phyloP scores from a whole-genome alignment of 192 early-diverging fungal species.

The Coemansia sp. region DNA sequence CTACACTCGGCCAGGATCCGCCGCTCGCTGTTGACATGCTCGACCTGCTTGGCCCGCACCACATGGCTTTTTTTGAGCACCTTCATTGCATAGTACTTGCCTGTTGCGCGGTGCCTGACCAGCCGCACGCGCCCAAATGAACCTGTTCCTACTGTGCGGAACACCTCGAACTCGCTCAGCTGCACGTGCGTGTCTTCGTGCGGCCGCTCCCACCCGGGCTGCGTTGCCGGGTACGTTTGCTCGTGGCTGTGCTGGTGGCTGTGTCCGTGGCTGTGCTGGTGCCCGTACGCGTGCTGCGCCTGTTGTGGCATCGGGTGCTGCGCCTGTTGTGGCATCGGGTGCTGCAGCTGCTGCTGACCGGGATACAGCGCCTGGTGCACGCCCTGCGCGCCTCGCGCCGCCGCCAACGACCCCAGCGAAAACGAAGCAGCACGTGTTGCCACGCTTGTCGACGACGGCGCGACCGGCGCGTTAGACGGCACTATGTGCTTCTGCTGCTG shows the following conservation, averaged over 20 bases:
- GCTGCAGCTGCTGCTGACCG: slow-evolving; percentile 15
- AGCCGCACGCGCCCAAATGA: slow-evolving; percentile 97
- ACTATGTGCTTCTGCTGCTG: slow-evolving; percentile 41
- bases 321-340: slow-evolving; percentile 4
- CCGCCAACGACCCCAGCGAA: slow-evolving; percentile 25
- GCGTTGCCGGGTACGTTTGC: background rate
- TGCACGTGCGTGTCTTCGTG: slow-evolving; percentile 54
- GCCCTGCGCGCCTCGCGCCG: slow-evolving; percentile 1
- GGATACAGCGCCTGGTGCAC: slow-evolving; percentile 3
- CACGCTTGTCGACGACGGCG: slow-evolving; percentile 37
- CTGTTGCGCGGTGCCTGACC: slow-evolving; percentile 75
- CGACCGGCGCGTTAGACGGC: slow-evolving; percentile 44
- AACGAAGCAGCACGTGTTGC: slow-evolving; percentile 52
- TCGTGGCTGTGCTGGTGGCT: slow-evolving; percentile 10
- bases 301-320: slow-evolving; percentile 7
- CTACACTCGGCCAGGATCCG: slow-evolving; percentile 84
- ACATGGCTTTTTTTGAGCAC: slow-evolving; percentile 93
- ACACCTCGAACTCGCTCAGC: slow-evolving; percentile 80
- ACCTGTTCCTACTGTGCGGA: slow-evolving; percentile 92
- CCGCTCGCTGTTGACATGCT: slow-evolving; percentile 98
- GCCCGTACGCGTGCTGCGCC: slow-evolving; percentile 11
- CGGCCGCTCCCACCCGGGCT: slow-evolving; percentile 12
- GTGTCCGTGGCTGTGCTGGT: slow-evolving; percentile 14
- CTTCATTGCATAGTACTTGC: slow-evolving; percentile 95
- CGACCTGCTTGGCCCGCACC: slow-evolving; percentile 93